phyloP scores from a whole-genome alignment of 1,139 yeast species.

The Casaregolazyma suthepensis region DNA sequence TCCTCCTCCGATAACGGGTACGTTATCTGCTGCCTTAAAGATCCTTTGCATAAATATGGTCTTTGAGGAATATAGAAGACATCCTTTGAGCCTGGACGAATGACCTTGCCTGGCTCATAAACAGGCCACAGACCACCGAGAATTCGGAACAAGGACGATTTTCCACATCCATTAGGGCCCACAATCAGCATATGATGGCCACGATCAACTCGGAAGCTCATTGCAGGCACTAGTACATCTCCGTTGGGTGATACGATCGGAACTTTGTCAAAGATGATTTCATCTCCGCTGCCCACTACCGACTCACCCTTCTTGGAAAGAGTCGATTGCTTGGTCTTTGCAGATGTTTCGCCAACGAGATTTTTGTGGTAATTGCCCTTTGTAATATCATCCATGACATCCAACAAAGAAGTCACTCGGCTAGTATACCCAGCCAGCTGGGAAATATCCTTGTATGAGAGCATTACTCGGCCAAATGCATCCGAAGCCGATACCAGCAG shows the following conservation, averaged over 20 bases:
- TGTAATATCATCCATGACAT: constrained; percentile 52
- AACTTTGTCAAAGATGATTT: constrained; percentile 64
- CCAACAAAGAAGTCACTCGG: constrained; percentile 67
- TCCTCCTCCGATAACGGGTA: constrained; percentile 72
- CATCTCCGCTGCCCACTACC: constrained; percentile 44
- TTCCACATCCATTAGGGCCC: constrained; percentile 95
- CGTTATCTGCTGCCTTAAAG: constrained; percentile 80
- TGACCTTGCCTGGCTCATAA: constrained; percentile 44
- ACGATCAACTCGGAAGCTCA: constrained; percentile 64
- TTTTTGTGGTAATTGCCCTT: constrained; percentile 30
- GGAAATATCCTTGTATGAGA: constrained; percentile 76
- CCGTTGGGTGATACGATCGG: constrained; percentile 82
- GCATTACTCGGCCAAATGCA: constrained; percentile 81
- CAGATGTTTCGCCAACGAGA: constrained; percentile 23
- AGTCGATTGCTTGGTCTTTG: constrained; percentile 18
- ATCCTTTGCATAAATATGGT: constrained; percentile 73
- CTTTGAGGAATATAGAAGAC: constrained; percentile 90
- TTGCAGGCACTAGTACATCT: constrained; percentile 59
- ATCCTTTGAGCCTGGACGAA: constrained; percentile 60
- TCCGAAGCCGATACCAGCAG: constrained; percentile 79
- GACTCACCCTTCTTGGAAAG: constrained; percentile 20
- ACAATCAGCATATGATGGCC: constrained; percentile 87
- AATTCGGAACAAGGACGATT: constrained; percentile 82
- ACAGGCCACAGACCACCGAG: constrained; percentile 95
- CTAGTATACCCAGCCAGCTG: constrained; percentile 81